Percentiles rank a stretch among this genome's conserved stretches.
Evolutionary conservation across 768 basidiomycete species (phyloP).

Genomic region (Collybiopsis confluens): DNA sequence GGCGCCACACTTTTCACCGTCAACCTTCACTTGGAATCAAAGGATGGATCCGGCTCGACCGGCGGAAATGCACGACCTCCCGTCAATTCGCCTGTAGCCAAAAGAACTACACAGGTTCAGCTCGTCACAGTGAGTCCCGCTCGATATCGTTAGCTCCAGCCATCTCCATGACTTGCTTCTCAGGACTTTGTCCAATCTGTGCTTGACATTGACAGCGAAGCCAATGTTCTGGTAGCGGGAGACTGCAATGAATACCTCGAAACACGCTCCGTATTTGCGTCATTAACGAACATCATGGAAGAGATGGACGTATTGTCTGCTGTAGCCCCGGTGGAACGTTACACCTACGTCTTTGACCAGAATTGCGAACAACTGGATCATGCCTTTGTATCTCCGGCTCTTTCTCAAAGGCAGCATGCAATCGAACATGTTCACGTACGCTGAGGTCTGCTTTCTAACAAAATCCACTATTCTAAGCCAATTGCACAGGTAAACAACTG

Average conservation of each 20-base stretch:
- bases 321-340: constrained; percentile 46
- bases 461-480: neutral
- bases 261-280: constrained; percentile 46
- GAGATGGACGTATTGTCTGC: constrained; percentile 51
- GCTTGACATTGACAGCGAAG: constrained; percentile 34
- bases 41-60: constrained; percentile 50
- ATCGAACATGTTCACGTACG: constrained; percentile 55
- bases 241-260: constrained; percentile 62
- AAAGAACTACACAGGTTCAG: constrained; percentile 46
- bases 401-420: constrained; percentile 35
- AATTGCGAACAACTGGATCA: constrained; percentile 60
- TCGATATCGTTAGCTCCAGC: neutral
- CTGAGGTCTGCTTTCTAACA: neutral
- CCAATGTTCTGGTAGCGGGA: constrained; percentile 51
- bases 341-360: constrained; percentile 60
- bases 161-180: constrained; percentile 1
- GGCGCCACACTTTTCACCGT: constrained; percentile 51
- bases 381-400: constrained; percentile 43
- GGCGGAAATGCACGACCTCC: constrained; percentile 57
- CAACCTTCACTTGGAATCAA: constrained; percentile 57
- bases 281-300: constrained; percentile 34
- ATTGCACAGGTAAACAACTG: constrained; percentile 42
- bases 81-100: constrained; percentile 46
- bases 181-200: constrained; percentile 48
- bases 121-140: constrained; percentile 41